Evolutionary conservation across 2,329 filamentous ascomycete genomes (phyloP).

Genomic region (Chaetomiaceae sp.): DNA sequence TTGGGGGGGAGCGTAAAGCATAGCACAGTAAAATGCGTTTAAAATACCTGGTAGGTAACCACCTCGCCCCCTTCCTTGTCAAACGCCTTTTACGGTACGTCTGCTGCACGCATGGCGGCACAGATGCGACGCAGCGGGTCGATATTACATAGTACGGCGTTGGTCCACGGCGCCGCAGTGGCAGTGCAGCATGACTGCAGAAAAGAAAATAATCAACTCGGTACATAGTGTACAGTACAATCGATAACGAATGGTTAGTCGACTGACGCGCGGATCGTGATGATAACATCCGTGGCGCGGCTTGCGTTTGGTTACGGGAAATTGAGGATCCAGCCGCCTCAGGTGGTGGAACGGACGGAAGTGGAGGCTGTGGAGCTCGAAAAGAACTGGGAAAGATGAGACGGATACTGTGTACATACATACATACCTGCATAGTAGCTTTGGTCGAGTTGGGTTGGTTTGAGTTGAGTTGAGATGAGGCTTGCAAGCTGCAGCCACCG

Average conservation of each 20-base stretch:
- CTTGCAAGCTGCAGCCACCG: no score
- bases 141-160: no score
- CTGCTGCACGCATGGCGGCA: slow-evolving; percentile 13
- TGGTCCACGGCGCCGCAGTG: slow-evolving; percentile 4
- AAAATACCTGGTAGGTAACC: no score
- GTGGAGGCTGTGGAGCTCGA: no score
- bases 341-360: no score
- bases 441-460: background rate
- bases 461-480: background rate
- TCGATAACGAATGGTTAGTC: no score
- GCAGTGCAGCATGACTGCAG: slow-evolving; percentile 15
- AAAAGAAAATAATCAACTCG: background rate
- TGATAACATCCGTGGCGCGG: background rate
- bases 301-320: background rate
- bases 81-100: background rate
- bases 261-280: slow-evolving; percentile 3
- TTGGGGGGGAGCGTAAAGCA: no score
- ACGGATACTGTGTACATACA: no score
- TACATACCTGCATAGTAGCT: no score
- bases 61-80: background rate
- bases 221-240: background rate
- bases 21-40: no score
- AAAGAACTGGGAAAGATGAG: no score
- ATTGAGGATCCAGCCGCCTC: background rate
- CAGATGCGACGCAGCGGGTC: background rate